Conservation (phyloP, 257 asterid genomes). For the Plantago ovata region DNA sequence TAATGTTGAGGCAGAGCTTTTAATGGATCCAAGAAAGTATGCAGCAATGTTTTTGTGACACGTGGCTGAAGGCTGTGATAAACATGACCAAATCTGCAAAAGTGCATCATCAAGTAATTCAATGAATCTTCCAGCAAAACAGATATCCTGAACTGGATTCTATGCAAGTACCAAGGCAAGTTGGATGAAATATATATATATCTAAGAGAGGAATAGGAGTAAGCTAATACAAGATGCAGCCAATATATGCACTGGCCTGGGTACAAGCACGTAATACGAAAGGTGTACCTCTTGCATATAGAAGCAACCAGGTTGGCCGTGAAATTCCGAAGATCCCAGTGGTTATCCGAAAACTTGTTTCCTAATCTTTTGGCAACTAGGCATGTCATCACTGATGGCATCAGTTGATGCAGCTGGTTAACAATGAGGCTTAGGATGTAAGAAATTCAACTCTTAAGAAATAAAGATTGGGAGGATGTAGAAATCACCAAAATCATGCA, state of each 20-base stretch:
- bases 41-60: constrained; percentile 78
- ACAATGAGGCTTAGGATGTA: constrained; percentile 15
- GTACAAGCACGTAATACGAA: constrained; percentile 21
- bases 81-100: constrained; percentile 75
- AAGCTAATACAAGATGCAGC: not conserved
- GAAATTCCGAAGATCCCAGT: constrained; percentile 90
- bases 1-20: constrained; percentile 92
- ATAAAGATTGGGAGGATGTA: no score
- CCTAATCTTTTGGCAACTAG: constrained; percentile 89
- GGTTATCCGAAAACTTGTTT: constrained; percentile 73
- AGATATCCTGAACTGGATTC: constrained; percentile 1
- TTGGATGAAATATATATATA: constrained; percentile 8
- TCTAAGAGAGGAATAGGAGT: constrained; percentile 12
- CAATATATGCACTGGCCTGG: not conserved
- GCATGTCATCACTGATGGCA: constrained; percentile 99
- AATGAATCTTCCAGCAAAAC: not conserved
- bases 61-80: constrained; percentile 91
- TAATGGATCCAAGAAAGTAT: constrained; percentile 80
- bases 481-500: constrained; percentile 1
- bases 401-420: constrained; percentile 82
- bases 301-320: constrained; percentile 80
- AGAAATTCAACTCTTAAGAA: constrained; percentile 13
- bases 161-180: constrained; percentile 5
- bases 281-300: constrained; percentile 76
- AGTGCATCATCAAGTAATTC: constrained; percentile 2